Evolutionary conservation across 2,329 filamentous ascomycete species (phyloP).

Genomic region (Penicillium hesseltinei): DNA sequence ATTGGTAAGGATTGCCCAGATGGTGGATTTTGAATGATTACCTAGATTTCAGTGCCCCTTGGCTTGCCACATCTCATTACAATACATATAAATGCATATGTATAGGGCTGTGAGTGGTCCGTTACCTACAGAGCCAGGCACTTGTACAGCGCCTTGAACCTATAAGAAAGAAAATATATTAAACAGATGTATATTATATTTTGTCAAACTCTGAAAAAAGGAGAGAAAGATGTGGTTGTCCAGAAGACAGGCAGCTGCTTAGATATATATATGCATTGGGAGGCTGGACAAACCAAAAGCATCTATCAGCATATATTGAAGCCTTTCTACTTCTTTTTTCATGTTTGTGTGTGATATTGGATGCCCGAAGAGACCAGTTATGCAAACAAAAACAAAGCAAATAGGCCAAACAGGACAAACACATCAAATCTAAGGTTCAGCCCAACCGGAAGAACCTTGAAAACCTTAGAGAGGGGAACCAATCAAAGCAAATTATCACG

Average conservation of each 20-base stretch:
- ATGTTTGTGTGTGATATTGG: background rate
- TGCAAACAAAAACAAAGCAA: background rate
- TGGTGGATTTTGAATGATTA: background rate
- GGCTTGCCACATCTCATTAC: background rate
- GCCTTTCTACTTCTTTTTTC: background rate
- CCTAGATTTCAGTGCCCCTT: background rate
- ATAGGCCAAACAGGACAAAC: background rate
- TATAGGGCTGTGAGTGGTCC: too few species aligned
- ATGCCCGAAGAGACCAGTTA: too few species aligned
- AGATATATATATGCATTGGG: background rate
- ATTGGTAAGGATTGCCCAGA: background rate
- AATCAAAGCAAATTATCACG: background rate
- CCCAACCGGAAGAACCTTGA: background rate
- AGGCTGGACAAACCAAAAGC: background rate
- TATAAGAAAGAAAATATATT: too few species aligned
- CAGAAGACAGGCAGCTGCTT: background rate
- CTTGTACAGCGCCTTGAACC: too few species aligned
- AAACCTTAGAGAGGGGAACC: background rate
- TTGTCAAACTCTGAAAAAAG: too few species aligned
- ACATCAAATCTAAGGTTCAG: background rate
- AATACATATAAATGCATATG: too few species aligned
- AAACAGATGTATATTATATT: too few species aligned
- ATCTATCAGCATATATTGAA: background rate
- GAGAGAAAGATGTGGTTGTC: background rate
- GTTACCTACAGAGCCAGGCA: too few species aligned